These are phyloP conservation scores for Ballota nigra DNA, from an alignment of 257 asterid genomes.

Conservation along the genomic window DNA sequence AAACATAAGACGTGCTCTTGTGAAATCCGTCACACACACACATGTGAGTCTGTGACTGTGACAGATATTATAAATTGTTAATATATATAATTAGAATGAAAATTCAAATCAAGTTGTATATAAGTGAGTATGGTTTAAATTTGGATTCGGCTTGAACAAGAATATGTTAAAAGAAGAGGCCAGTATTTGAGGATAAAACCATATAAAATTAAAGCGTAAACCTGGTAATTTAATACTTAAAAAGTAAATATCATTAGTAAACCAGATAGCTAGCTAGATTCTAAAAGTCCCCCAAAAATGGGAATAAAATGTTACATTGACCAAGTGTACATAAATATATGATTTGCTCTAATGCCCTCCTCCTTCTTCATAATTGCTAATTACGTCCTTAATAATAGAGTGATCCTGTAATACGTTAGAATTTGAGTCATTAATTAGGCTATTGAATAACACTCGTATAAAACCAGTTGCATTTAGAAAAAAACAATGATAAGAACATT, in stretches of 20 bases:
- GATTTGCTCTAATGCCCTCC: slow-evolving; percentile 9
- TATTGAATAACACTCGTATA: too few relatives aligned
- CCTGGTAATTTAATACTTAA: neutral
- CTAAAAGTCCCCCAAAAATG: slow-evolving; percentile 5
- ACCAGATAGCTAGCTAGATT: neutral
- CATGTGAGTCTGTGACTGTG: too few relatives aligned
- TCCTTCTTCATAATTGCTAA: neutral
- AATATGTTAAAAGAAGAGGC: neutral
- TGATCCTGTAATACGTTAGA: slow-evolving; percentile 50
- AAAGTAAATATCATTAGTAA: neutral
- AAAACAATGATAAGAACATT: neutral
- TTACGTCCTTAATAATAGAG: slow-evolving; percentile 45
- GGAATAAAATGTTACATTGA: slow-evolving; percentile 22
- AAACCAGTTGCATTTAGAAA: neutral
- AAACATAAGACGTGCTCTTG: too few relatives aligned
- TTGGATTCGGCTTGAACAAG: neutral
- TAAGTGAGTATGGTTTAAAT: too few relatives aligned
- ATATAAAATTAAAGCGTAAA: neutral
- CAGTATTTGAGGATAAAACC: neutral
- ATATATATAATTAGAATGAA: too few relatives aligned
- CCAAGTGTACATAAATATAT: neutral
- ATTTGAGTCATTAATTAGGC: neutral
- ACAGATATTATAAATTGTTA: too few relatives aligned
- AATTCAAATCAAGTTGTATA: too few relatives aligned
- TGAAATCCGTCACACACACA: too few relatives aligned